phyloP scores from a whole-genome alignment of 2,329 filamentous ascomycete genomes.

The Hymenoscyphus repandus region DNA sequence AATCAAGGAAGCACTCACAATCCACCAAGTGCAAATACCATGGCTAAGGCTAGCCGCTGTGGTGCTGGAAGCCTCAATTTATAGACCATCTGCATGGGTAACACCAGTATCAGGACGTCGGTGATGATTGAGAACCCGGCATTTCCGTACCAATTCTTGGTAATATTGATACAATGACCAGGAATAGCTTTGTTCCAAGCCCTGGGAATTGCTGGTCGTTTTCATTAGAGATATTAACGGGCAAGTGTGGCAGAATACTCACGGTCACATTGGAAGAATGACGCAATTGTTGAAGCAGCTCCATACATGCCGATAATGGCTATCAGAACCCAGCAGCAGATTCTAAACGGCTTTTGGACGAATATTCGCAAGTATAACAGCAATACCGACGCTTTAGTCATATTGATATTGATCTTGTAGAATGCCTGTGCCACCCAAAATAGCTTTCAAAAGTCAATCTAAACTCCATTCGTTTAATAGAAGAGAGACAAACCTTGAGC shows the following conservation, averaged over 20 bases:
- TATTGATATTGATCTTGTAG: conserved; percentile 49
- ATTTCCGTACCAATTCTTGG: conserved; percentile 45
- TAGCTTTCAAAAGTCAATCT: conserved; percentile 30
- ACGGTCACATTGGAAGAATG: conserved; percentile 45
- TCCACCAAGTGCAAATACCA: conserved; percentile 33
- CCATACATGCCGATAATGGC: conserved; percentile 41
- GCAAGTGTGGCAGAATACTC: too few species aligned
- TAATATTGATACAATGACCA: conserved; percentile 41
- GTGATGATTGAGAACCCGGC: conserved; percentile 34
- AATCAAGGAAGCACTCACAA: conserved; percentile 28
- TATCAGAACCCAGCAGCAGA: conserved; percentile 38
- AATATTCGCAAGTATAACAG: conserved; percentile 52
- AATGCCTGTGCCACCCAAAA: conserved; percentile 48
- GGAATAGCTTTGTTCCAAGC: conserved; percentile 41
- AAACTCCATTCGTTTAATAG: neutral
- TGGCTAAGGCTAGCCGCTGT: conserved; percentile 44
- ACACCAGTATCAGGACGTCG: conserved; percentile 32
- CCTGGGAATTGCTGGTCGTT: conserved; percentile 33
- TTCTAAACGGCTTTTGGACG: conserved; percentile 40
- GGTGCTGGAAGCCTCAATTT: conserved; percentile 25
- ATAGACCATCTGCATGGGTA: conserved; percentile 32
- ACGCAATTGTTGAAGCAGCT: conserved; percentile 39
- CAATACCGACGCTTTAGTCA: conserved; percentile 48
- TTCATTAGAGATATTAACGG: too few species aligned
- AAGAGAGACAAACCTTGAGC: conserved; percentile 26